Conservation (phyloP, 768 basidiomycete species). For the Tulasnella calospora region DNA sequence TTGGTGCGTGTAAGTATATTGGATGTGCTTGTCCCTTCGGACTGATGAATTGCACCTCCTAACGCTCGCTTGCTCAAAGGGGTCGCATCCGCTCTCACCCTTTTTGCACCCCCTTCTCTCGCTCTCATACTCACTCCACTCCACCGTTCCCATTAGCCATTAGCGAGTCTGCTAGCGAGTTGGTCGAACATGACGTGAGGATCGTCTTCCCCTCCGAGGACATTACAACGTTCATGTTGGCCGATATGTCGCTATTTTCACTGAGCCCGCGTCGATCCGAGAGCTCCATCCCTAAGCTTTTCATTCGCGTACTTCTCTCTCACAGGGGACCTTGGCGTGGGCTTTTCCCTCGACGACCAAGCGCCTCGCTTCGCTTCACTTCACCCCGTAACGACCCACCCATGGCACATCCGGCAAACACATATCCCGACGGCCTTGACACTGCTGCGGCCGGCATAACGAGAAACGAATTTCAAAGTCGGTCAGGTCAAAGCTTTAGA, state of each 20-base stretch:
- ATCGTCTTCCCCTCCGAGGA: not conserved
- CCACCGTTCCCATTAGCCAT: not conserved
- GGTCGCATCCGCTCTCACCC: not conserved
- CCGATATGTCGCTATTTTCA: not conserved
- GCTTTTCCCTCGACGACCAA: not conserved
- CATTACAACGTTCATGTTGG: not conserved
- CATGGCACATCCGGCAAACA: not conserved
- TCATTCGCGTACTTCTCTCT: not conserved
- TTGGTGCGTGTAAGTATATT: not conserved
- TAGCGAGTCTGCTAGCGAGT: not conserved
- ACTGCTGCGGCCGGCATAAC: not conserved
- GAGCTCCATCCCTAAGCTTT: not conserved
- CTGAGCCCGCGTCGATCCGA: constrained; percentile 2
- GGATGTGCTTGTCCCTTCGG: not conserved
- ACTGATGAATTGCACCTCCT: not conserved
- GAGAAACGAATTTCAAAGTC: not conserved
- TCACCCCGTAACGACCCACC: not conserved
- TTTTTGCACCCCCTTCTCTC: not conserved
- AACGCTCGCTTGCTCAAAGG: constrained; percentile 4
- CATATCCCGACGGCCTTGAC: not conserved
- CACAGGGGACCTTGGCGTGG: constrained; percentile 3
- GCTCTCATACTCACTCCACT: not conserved
- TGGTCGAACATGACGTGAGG: not conserved
- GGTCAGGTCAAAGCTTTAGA: not conserved
- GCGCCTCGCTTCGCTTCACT: not conserved